Evolutionary conservation across 2,329 filamentous ascomycete genomes (phyloP), one percentile per base, ranked within the genome.

Genomic region (Sporothrix luriei): DNA sequence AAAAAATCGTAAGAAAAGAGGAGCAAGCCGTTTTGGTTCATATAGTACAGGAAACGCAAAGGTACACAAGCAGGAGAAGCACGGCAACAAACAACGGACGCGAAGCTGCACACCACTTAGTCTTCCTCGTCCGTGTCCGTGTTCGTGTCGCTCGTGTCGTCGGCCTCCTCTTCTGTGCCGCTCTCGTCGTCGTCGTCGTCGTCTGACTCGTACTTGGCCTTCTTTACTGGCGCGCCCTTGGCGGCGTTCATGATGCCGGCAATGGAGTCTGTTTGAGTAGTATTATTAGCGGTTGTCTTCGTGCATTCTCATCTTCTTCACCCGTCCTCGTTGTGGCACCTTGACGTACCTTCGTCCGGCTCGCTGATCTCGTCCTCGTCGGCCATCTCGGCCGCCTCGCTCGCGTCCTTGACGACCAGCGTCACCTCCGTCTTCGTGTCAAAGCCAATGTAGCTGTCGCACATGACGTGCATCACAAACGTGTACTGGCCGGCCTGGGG

Each of bases 301-400:
- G 10, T 24, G 72, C n/a, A n/a, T 79, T 74, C 14, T 10, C 10
- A 19, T 2, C 33, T 19, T 33, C 0, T 29, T 26, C 14, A 16
- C 3, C 24, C 40, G 7, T 43, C 40, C 2, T 43, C 10, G 40
- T 43, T 46, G 13, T n/a, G 19, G 33, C 7, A 1, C 4, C n/a
- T 79, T 77, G 62, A 84, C 90, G 84, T 85, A 97, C 95, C 95
- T 84, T 99, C 95, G 73, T 98, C 95, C 48, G 96, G 95, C 79
- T 99, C 95, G 78, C 92, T 97, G 74, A 99, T 99, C 71, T 99
- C 95, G 76, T 97, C 95, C 74, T 97, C 93, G 62, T 89, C 91
- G 67, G 88, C 87, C 77, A 97, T 89, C 74, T 90, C 87, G 24
- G 87, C 90, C 5, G 92, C 94, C 82, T 94, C 95, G 79, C 88